phyloP scores from a whole-genome alignment of 129 eudicot genomes.

The Lactuca saligna region DNA sequence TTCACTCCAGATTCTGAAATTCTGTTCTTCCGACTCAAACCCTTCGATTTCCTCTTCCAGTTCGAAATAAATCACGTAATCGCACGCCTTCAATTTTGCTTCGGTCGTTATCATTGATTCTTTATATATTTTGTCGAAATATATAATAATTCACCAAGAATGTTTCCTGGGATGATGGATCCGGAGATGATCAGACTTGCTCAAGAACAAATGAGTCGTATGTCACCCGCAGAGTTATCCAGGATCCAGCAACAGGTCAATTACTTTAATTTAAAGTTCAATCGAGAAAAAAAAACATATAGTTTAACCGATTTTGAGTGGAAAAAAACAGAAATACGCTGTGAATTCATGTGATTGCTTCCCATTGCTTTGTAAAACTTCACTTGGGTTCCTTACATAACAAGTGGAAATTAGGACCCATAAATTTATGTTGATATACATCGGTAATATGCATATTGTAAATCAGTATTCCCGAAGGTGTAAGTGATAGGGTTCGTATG shows the following conservation, averaged over 20 bases:
- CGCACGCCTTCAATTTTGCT: neutral
- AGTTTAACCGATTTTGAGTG: neutral
- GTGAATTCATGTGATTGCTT: conserved; percentile 2
- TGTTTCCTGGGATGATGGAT: conserved; percentile 88
- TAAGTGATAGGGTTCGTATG: too few relatives aligned
- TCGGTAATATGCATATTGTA: neutral
- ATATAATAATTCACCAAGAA: conserved; percentile 7
- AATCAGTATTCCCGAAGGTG: too few relatives aligned
- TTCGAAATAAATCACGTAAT: neutral
- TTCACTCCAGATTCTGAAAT: neutral
- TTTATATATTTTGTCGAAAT: neutral
- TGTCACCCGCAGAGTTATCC: conserved; percentile 77
- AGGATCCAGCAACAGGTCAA: conserved; percentile 80
- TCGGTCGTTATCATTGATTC: neutral
- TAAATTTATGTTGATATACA: neutral
- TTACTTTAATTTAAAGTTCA: neutral
- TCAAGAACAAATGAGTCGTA: conserved; percentile 93
- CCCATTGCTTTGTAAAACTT: neutral
- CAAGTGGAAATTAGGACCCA: neutral
- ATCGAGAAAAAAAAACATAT: conserved; percentile 6
- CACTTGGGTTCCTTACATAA: neutral
- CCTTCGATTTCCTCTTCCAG: neutral
- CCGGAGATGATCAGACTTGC: conserved; percentile 84
- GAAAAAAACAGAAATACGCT: neutral
- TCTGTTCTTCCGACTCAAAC: neutral